Evolutionary conservation across 768 basidiomycete species (phyloP).

Genomic region (Rhodotorula toruloides): DNA sequence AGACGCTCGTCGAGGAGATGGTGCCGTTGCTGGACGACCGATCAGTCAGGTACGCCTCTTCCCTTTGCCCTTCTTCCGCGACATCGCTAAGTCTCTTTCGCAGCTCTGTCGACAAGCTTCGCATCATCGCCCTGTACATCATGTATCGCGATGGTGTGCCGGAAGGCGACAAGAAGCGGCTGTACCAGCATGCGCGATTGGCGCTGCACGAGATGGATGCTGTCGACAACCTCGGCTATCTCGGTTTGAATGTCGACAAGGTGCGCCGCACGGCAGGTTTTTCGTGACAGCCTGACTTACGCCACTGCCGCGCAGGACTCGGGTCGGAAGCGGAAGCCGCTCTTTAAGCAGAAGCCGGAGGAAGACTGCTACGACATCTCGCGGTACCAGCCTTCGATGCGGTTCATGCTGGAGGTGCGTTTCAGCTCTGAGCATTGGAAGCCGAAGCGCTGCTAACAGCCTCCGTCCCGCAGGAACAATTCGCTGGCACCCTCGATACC

Average conservation of each 20-base stretch:
- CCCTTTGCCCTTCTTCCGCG: no score
- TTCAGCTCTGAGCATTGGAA: no score
- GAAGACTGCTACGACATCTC: constrained; percentile 98
- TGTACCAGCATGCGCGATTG: constrained; percentile 91
- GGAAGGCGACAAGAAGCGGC: constrained; percentile 88
- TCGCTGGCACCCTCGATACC: constrained; percentile 68
- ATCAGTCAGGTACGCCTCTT: constrained; percentile 62
- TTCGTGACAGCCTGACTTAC: neutral
- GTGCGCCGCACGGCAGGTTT: constrained; percentile 48
- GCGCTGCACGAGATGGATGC: constrained; percentile 86
- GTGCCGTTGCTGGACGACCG: constrained; percentile 86
- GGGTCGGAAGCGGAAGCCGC: constrained; percentile 57
- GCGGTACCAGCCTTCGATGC: constrained; percentile 77
- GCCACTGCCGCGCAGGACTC: constrained; percentile 52
- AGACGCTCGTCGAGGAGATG: constrained; percentile 95
- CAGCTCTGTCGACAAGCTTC: constrained; percentile 87
- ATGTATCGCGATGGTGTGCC: constrained; percentile 93
- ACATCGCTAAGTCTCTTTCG: neutral
- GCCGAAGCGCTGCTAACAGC: no score
- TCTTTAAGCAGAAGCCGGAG: constrained; percentile 64
- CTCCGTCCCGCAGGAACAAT: constrained; percentile 62
- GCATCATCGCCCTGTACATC: constrained; percentile 91
- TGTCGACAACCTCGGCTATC: constrained; percentile 72
- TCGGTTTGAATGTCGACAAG: constrained; percentile 78
- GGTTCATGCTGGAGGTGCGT: constrained; percentile 72